Conservation (phyloP, 805 yeast species). For the Saturnispora ahearnii region DNA sequence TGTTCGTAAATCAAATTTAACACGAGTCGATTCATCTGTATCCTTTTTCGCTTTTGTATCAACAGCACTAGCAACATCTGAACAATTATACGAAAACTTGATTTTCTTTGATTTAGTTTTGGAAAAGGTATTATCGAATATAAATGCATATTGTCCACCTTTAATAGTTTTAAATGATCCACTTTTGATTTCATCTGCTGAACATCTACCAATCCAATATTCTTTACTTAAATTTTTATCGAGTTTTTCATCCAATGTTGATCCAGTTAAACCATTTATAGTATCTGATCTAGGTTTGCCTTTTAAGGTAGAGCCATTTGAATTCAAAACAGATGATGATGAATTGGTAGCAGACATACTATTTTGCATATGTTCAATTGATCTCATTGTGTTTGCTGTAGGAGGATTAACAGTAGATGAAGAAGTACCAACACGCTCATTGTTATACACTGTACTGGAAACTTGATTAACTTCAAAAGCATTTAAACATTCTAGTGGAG, state of each 20-base stretch:
- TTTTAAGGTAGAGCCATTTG: not conserved
- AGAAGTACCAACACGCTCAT: not conserved
- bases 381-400: not conserved
- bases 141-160: slow-evolving; percentile 76
- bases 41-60: not conserved
- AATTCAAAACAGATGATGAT: not conserved
- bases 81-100: slow-evolving; percentile 40
- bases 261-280: slow-evolving; percentile 8
- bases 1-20: slow-evolving; percentile 23
- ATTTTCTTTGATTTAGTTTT: slow-evolving; percentile 78
- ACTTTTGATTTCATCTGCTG: slow-evolving; percentile 51
- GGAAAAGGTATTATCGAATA: slow-evolving; percentile 87
- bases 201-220: slow-evolving; percentile 46
- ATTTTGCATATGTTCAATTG: not conserved
- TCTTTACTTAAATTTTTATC: slow-evolving; percentile 42
- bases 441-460: slow-evolving; percentile 22
- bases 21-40: slow-evolving; percentile 8
- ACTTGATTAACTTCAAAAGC: slow-evolving; percentile 25
- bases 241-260: slow-evolving; percentile 45
- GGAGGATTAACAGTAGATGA: not conserved
- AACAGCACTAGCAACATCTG: not conserved
- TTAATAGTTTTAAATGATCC: slow-evolving; percentile 51
- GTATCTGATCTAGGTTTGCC: not conserved
- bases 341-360: not conserved
- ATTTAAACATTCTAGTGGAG: slow-evolving; percentile 18